Base-by-base conservation (phyloP, 2,329 filamentous ascomycete species). In the Aspergillaceae sp. region DNA sequence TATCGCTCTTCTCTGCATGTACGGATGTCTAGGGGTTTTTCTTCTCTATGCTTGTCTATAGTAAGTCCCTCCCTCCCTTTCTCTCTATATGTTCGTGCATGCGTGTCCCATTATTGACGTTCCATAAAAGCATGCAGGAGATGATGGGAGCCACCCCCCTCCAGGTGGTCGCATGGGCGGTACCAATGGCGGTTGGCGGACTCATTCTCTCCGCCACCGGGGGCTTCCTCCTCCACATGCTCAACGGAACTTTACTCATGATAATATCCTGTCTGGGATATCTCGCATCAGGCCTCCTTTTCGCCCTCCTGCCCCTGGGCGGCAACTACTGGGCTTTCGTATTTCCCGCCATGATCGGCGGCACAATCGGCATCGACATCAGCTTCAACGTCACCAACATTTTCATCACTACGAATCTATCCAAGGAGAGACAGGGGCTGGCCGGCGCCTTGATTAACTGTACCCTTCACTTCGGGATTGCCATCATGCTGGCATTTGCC, bases 311-410 rank as follows among this genome's bases (percentile, higher is more conserved):
- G 11, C 83, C 83, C 0, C 59, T 68, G 1, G 66, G 71, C 2
- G 74, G 71, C 0, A 75, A 70, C 40, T 84, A 85, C 71, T 91
- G 86, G 86, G 77, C 82, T 0, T 89, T 78, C 57, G 74, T 87
- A 26, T 87, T 90, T 57, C 83, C 85, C 36, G 49, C 66, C 1
- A 75, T 74, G 70, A 66, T 77, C 3, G 79, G 80, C 51, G 76
- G 75, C 8, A 90, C 86, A 0, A 71, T 89, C 32, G 84, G 83
- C 11, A 80, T 89, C 48, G 86, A 91, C 57, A 80, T 89, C 45
- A 80, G 80, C 5, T 89, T 83, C 67, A 87, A 84, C 58, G 77
- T 89, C 1, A 78, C 82, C 11, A 89, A 85, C 56, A 77, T 90
- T 48, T 90, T 86, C 65, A 84, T 88, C 61, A 88, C 84, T 0